Percentiles rank a stretch among this genome's conserved stretches.
Conservation (phyloP, 2,329 filamentous ascomycete species). For the Calonectria naviculata region DNA sequence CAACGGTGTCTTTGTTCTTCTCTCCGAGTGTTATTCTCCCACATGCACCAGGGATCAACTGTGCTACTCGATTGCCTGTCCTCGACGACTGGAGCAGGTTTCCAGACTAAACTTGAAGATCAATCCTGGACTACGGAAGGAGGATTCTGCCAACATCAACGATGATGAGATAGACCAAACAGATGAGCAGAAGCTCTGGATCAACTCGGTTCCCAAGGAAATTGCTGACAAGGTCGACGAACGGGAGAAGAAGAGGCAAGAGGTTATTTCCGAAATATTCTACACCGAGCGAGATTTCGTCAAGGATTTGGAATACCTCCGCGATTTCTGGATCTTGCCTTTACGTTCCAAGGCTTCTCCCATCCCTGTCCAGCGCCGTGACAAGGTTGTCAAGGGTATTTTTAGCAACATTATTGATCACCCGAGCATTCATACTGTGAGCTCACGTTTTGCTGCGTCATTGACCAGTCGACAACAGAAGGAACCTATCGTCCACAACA, state of each 20-base stretch:
- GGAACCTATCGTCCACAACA: slow-evolving; percentile 85
- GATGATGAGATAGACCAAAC: slow-evolving; percentile 87
- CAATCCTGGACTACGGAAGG: slow-evolving; percentile 83
- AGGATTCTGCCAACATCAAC: slow-evolving; percentile 67
- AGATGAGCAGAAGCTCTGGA: slow-evolving; percentile 98
- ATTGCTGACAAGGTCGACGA: slow-evolving; percentile 91
- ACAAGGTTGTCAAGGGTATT: slow-evolving; percentile 92
- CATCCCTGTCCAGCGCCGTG: slow-evolving; percentile 87
- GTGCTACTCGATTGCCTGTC: slow-evolving; percentile 98
- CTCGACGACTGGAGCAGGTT: slow-evolving; percentile 92
- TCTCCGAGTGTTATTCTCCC: slow-evolving; percentile 98
- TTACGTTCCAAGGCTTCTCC: slow-evolving; percentile 85
- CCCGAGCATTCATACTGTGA: slow-evolving; percentile 86
- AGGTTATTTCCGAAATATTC: slow-evolving; percentile 98
- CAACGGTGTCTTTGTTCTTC: slow-evolving; percentile 94
- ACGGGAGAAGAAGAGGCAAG: slow-evolving; percentile 95
- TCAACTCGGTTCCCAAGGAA: slow-evolving; percentile 97
- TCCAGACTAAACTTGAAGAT: slow-evolving; percentile 94
- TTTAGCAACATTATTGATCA: slow-evolving; percentile 95
- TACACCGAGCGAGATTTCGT: slow-evolving; percentile 99
- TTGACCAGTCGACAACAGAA: slow-evolving; percentile 92
- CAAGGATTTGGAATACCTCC: slow-evolving; percentile 96
- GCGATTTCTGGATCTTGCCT: slow-evolving; percentile 98
- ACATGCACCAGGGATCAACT: slow-evolving; percentile 95
- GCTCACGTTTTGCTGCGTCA: slow-evolving; percentile 87